Conservation (phyloP, 805 yeast species). For the Kluyveromyces dobzhanskii region DNA sequence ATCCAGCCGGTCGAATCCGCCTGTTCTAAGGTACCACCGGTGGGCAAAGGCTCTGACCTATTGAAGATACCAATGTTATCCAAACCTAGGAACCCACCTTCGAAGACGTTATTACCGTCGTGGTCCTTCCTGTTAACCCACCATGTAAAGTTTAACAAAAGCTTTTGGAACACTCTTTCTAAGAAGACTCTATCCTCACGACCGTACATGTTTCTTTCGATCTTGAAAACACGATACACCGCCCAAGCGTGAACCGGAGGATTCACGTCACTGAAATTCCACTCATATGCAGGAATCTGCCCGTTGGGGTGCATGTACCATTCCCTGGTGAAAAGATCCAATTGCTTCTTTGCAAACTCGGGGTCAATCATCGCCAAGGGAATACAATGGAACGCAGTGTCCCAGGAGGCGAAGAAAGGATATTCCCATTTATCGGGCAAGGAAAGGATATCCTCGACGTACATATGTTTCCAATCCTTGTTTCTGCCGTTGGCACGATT, state of each 20-base stretch:
- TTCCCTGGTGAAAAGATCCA: constrained; percentile 79
- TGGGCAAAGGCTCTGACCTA: constrained; percentile 87
- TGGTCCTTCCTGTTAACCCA: constrained; percentile 91
- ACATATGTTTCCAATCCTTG: constrained; percentile 80
- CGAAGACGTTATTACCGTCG: constrained; percentile 82
- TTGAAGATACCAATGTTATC: constrained; percentile 91
- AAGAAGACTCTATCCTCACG: constrained; percentile 70
- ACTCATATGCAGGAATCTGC: constrained; percentile 94
- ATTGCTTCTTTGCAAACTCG: constrained; percentile 79
- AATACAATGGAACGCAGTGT: constrained; percentile 88
- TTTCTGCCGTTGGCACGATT: constrained; percentile 84
- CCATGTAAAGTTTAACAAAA: constrained; percentile 87
- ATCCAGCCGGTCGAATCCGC: constrained; percentile 98
- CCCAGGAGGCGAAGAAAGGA: constrained; percentile 97
- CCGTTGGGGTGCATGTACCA: constrained; percentile 99
- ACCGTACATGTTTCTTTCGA: constrained; percentile 82
- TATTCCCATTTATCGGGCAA: constrained; percentile 96
- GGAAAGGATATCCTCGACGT: constrained; percentile 78
- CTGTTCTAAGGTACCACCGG: constrained; percentile 84
- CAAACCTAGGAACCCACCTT: constrained; percentile 88
- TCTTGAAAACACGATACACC: constrained; percentile 75
- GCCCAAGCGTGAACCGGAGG: constrained; percentile 99
- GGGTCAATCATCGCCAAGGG: constrained; percentile 93
- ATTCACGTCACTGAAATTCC: constrained; percentile 93
- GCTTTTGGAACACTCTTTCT: constrained; percentile 88